Evolutionary conservation across 495 filamentous ascomycete genomes (phyloP).

Genomic region (Baudoinia panamericana): DNA sequence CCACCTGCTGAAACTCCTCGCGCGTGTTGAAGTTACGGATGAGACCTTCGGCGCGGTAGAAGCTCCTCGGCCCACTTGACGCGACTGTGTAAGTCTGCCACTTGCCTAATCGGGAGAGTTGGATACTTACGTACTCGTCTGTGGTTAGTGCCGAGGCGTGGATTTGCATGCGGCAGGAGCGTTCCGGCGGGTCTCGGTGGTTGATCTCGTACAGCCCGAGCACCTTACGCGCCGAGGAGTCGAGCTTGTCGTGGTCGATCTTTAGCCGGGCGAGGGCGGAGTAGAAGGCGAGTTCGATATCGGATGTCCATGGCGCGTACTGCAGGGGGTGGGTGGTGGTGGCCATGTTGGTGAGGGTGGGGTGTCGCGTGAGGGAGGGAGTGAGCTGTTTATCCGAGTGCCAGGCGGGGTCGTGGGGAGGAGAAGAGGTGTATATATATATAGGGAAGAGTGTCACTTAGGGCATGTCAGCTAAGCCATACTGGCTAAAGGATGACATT

Average conservation of each 20-base stretch:
- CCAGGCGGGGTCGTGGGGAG: no score
- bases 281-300: conserved; percentile 92
- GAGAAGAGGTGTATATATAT: no score
- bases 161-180: conserved; percentile 74
- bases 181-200: conserved; percentile 48
- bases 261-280: conserved; percentile 76
- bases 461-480: no score
- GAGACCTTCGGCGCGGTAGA: conserved; percentile 76
- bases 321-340: conserved; percentile 31
- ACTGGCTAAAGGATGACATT: no score
- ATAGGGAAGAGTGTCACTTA: no score
- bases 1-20: conserved; percentile 72
- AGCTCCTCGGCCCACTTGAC: conserved; percentile 54
- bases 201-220: conserved; percentile 85
- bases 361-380: no score
- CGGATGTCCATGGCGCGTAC: conserved; percentile 79
- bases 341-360: conserved; percentile 4
- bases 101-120: background rate
- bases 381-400: no score
- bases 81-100: background rate
- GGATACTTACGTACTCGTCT: conserved; percentile 50
- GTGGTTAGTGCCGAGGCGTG: conserved; percentile 72
- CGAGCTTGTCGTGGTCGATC: conserved; percentile 90
- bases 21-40: conserved; percentile 95
- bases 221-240: conserved; percentile 75